Evolutionary conservation across 2,329 filamentous ascomycete genomes (phyloP).

Genomic region (Bretziella fagacearum): DNA sequence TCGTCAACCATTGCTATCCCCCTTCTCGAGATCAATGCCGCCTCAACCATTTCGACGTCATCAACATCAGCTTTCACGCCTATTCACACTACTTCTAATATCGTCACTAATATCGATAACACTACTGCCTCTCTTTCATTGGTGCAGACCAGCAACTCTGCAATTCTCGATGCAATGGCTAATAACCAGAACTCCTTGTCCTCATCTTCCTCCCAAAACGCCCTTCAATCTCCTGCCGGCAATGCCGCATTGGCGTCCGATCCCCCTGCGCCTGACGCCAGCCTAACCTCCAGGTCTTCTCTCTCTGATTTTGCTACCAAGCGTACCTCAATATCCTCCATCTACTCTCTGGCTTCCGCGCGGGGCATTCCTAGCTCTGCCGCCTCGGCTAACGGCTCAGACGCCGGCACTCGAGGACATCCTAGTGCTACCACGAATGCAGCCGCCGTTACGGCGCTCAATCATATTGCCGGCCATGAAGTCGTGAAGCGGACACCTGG

Average conservation of each 20-base stretch:
- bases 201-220: constrained; percentile 29
- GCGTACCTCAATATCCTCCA: constrained; percentile 54
- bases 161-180: background rate
- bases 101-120: constrained; percentile 1
- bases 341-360: constrained; percentile 51
- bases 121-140: constrained; percentile 1
- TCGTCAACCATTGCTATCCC: background rate
- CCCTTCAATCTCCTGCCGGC: constrained; percentile 27
- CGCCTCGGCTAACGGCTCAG: constrained; percentile 36
- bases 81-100: background rate
- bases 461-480: constrained; percentile 10
- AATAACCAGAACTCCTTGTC: constrained; percentile 14
- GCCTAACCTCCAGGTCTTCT: constrained; percentile 29
- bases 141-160: constrained; percentile 1
- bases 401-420: constrained; percentile 22
- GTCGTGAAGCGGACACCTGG: constrained; percentile 14
- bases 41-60: background rate
- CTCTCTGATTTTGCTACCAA: constrained; percentile 39
- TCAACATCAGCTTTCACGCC: background rate
- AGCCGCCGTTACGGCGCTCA: constrained; percentile 6
- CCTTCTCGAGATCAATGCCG: background rate
- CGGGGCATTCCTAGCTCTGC: constrained; percentile 35
- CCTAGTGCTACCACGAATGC: constrained; percentile 7
- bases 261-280: constrained; percentile 16
- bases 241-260: constrained; percentile 16